Percentiles rank a stretch among this genome's conserved stretches.
Evolutionary conservation across 306 rosid species (phyloP).

Genomic region (Amphicarpaea edgeworthii): DNA sequence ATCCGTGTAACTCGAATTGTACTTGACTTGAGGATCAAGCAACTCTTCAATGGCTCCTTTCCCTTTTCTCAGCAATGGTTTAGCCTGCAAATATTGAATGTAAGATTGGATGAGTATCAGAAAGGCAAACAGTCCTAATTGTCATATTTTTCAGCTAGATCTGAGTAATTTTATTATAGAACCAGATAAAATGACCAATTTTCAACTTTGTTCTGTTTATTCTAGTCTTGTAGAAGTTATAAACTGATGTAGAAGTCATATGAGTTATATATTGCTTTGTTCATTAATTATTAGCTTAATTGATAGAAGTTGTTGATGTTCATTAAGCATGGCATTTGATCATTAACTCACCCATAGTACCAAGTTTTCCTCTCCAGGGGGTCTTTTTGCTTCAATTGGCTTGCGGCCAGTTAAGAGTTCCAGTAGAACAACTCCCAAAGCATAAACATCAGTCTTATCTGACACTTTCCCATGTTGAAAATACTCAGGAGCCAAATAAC

Average conservation of each 20-base stretch:
- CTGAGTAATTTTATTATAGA: background rate
- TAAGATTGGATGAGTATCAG: too few species aligned
- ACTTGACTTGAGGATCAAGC: conserved; percentile 70
- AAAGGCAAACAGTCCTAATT: background rate
- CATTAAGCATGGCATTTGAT: conserved; percentile 30
- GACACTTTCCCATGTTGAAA: conserved; percentile 91
- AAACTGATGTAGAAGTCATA: conserved; percentile 13
- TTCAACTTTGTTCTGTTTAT: background rate
- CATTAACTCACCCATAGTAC: conserved; percentile 74
- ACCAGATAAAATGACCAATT: conserved; percentile 17
- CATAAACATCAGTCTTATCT: conserved; percentile 87
- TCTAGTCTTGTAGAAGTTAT: background rate
- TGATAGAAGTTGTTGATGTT: background rate
- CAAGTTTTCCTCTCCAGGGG: conserved; percentile 79
- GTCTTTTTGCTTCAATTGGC: conserved; percentile 76
- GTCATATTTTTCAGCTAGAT: background rate
- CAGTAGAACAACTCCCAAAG: conserved; percentile 83
- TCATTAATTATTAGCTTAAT: conserved; percentile 6
- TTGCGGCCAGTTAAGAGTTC: conserved; percentile 86
- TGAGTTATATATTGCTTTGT: conserved; percentile 7
- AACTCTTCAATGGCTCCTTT: conserved; percentile 71
- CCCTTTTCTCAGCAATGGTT: conserved; percentile 79
- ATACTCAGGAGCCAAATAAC: conserved; percentile 93
- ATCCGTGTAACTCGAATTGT: conserved; percentile 52
- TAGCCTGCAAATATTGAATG: conserved; percentile 64